Conservation (phyloP, 2,329 filamentous ascomycete species). For the Alternaria arborescens region DNA sequence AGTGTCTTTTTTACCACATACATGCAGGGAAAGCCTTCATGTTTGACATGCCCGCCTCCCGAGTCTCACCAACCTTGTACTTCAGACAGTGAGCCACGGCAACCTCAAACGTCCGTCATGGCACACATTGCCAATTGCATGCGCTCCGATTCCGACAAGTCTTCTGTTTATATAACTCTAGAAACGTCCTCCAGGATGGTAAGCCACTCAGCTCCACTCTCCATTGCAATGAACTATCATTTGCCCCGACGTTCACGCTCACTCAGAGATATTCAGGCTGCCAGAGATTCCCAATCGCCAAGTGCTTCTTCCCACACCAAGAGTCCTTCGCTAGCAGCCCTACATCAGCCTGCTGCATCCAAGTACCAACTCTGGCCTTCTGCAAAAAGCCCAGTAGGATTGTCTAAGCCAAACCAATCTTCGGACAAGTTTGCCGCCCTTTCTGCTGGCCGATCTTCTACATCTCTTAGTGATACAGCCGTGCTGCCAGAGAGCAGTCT, state of each 20-base stretch:
- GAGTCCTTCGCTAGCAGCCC: conserved; percentile 40
- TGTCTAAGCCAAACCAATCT: conserved; percentile 26
- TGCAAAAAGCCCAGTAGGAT: conserved; percentile 40
- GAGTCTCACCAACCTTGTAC: conserved; percentile 53
- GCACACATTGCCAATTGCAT: conserved; percentile 57
- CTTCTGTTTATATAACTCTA: conserved; percentile 50
- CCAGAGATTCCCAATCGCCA: conserved; percentile 31
- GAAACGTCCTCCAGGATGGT: conserved; percentile 48
- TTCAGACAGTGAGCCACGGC: conserved; percentile 47
- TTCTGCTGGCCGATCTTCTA: conserved; percentile 49
- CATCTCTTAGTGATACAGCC: conserved; percentile 53
- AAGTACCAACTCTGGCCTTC: conserved; percentile 51
- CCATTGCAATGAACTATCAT: conserved; percentile 43
- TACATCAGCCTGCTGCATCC: conserved; percentile 33
- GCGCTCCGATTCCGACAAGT: conserved; percentile 43
- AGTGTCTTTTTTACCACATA: conserved; percentile 41
- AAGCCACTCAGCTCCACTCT: conserved; percentile 33
- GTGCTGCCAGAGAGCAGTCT: conserved; percentile 39
- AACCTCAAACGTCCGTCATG: conserved; percentile 51
- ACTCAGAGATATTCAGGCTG: conserved; percentile 45
- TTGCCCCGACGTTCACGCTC: conserved; percentile 47
- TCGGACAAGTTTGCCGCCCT: conserved; percentile 49
- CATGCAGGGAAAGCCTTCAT: conserved; percentile 52
- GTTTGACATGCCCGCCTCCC: conserved; percentile 52
- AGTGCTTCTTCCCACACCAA: conserved; percentile 29